Conservation (phyloP, 1,139 yeast genomes). For the Pichia sp. region DNA sequence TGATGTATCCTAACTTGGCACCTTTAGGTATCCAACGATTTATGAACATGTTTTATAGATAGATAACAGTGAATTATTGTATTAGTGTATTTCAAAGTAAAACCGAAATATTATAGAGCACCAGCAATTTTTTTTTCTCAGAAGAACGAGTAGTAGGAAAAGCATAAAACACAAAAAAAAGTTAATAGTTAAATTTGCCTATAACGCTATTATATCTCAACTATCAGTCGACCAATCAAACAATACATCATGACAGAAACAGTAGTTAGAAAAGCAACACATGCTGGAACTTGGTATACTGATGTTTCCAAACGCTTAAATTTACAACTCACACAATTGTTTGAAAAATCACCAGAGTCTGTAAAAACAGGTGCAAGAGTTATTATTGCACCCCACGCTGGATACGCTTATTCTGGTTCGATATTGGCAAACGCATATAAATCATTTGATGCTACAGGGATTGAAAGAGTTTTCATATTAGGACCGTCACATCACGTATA, state of each 20-base stretch:
- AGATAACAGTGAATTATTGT: not conserved
- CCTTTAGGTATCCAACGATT: not conserved
- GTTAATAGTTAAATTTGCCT: too few relatives aligned
- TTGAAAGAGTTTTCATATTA: conserved; percentile 63
- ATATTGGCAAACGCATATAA: conserved; percentile 74
- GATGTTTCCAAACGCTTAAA: conserved; percentile 38
- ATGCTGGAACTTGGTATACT: conserved; percentile 87
- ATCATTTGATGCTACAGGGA: conserved; percentile 54
- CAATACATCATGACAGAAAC: not conserved
- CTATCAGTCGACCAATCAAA: not conserved
- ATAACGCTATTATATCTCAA: too few relatives aligned
- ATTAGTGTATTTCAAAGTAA: too few relatives aligned
- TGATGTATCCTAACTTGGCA: not conserved
- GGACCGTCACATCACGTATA: conserved; percentile 97
- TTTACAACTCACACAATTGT: conserved; percentile 42
- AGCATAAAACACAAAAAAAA: not conserved
- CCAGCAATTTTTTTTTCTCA: not conserved
- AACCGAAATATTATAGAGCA: too few relatives aligned
- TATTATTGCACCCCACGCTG: conserved; percentile 74
- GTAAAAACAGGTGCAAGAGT: conserved; percentile 54
- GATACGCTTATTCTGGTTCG: conserved; percentile 74
- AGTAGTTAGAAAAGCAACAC: conserved; percentile 48
- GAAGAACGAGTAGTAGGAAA: not conserved
- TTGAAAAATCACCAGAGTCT: conserved; percentile 7
- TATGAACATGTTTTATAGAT: not conserved